Conservation (phyloP, 225 moss, liverwort and hornwort species). For the Lunularia cruciata region DNA sequence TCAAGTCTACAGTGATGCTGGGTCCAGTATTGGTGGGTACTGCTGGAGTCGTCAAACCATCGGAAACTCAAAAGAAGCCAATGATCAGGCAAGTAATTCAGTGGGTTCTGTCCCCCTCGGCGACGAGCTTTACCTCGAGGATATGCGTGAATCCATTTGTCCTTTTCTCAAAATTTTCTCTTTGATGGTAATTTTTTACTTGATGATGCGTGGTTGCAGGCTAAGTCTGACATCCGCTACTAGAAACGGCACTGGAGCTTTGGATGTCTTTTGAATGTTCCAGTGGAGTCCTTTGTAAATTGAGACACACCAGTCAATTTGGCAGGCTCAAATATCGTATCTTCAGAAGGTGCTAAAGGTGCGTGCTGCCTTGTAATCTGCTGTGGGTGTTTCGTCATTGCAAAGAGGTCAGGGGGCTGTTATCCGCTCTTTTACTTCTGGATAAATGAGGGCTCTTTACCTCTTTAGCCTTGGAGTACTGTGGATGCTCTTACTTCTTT, state of each 20-base stretch:
- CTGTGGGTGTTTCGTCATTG: constrained; percentile 50
- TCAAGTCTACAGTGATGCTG: constrained; percentile 62
- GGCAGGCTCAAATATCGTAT: constrained; percentile 29
- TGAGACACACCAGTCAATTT: constrained; percentile 23
- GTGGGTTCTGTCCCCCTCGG: background rate
- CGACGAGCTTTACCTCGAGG: background rate
- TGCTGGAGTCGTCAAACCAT: constrained; percentile 35
- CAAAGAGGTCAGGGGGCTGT: constrained; percentile 45
- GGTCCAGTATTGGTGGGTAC: constrained; percentile 53
- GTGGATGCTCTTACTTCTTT: constrained; percentile 45
- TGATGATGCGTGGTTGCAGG: constrained; percentile 32
- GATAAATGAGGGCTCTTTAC: constrained; percentile 45
- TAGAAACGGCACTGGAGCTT: constrained; percentile 36
- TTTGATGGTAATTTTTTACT: constrained; percentile 20
- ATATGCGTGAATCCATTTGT: background rate
- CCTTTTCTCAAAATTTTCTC: background rate
- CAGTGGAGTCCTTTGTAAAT: constrained; percentile 20
- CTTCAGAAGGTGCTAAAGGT: constrained; percentile 43
- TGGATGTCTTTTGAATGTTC: constrained; percentile 48
- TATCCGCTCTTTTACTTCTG: constrained; percentile 42
- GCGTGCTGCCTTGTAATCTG: constrained; percentile 51
- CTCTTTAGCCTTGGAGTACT: constrained; percentile 41
- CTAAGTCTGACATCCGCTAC: constrained; percentile 48
- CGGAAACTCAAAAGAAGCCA: constrained; percentile 49
- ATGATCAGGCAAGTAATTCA: constrained; percentile 52